A percentile compares a stretch with the other conserved stretches of the same genome.
Conservation (phyloP, 805 yeast species). For the Jamesozyma lodderae region DNA sequence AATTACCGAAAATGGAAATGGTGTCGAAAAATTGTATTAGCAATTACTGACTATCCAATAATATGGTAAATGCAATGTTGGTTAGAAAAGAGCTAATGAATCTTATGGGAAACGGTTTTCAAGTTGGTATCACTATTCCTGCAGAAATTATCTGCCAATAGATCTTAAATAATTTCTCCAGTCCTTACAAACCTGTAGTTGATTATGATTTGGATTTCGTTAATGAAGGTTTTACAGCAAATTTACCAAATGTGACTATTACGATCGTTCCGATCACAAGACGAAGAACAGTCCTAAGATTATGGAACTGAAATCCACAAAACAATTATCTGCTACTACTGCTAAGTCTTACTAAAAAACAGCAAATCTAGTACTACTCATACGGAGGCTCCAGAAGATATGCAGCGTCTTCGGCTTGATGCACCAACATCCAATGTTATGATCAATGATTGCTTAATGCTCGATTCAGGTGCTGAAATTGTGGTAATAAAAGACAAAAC, state of each 20-base stretch:
- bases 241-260: not conserved
- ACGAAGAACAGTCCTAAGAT: not conserved
- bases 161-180: not conserved
- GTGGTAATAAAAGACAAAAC: not conserved
- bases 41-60: not conserved
- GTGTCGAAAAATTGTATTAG: not conserved
- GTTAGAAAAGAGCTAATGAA: not conserved
- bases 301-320: not conserved
- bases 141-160: not conserved
- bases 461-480: not conserved
- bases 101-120: not conserved
- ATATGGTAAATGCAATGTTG: constrained; percentile 2
- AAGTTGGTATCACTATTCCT: not conserved
- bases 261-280: not conserved
- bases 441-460: not conserved
- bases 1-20: not conserved
- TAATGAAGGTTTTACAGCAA: not conserved
- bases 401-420: not conserved
- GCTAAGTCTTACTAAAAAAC: not conserved
- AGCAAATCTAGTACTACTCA: not conserved
- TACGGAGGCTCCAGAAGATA: not conserved
- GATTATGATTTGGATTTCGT: not conserved
- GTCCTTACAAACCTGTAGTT: not conserved
- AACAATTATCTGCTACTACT: not conserved
- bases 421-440: not conserved